Conservation (phyloP, 306 rosid genomes). For the Prunus mongolica region DNA sequence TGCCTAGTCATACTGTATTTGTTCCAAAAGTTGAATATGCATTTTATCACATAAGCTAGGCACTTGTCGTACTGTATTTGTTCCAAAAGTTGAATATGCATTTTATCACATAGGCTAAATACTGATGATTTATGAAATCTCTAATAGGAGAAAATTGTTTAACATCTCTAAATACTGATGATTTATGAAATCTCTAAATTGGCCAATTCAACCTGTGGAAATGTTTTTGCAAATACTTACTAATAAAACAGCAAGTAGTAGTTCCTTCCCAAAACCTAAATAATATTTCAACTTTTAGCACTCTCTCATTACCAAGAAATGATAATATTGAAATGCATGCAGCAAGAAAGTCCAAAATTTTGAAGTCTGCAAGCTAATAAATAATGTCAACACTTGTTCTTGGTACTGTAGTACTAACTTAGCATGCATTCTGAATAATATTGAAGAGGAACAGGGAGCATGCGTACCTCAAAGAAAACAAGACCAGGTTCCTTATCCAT, state of each 20-base stretch:
- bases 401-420: neutral
- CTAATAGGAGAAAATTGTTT: neutral
- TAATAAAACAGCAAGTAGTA: neutral
- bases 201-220: neutral
- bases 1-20: neutral
- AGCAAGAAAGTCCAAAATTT: conserved; percentile 12
- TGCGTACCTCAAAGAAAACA: conserved; percentile 81
- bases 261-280: neutral
- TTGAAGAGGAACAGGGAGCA: conserved; percentile 5
- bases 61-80: neutral
- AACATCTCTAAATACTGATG: neutral
- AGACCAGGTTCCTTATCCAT: conserved; percentile 87
- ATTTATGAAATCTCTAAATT: neutral
- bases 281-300: neutral
- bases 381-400: neutral
- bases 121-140: neutral
- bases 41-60: too few relatives aligned
- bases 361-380: neutral
- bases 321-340: neutral
- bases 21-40: too few relatives aligned
- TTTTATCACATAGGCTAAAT: neutral
- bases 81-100: too few relatives aligned
- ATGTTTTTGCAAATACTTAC: too few relatives aligned
- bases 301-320: neutral
- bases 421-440: neutral